Percentiles rank a stretch among this genome's conserved stretches.
phyloP scores from a whole-genome alignment of 306 rosid species.

The Rosa rugosa region DNA sequence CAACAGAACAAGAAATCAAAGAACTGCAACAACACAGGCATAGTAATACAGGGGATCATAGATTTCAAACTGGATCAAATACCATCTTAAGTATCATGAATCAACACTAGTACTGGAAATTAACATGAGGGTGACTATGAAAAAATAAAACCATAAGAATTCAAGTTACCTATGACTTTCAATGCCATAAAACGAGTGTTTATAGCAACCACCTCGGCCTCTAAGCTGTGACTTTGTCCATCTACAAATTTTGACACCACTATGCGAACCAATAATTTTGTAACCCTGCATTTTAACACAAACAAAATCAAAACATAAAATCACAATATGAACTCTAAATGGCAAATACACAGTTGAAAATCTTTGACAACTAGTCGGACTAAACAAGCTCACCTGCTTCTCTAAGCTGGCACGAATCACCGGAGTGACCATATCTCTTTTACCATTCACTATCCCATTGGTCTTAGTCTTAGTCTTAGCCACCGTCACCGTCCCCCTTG shows the following conservation, averaged over 20 bases:
- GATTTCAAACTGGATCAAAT: no score
- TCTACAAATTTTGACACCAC: constrained; percentile 98
- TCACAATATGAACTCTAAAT: neutral
- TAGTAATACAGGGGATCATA: neutral
- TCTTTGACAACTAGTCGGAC: neutral
- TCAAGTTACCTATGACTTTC: constrained; percentile 87
- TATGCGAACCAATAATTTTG: constrained; percentile 87
- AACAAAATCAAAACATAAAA: neutral
- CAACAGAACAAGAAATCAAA: neutral
- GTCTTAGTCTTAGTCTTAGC: constrained; percentile 48
- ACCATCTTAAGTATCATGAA: neutral
- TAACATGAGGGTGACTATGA: neutral
- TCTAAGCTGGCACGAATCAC: constrained; percentile 83
- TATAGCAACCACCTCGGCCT: constrained; percentile 98
- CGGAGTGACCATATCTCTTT: constrained; percentile 86
- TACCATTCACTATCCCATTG: constrained; percentile 64
- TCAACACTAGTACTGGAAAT: neutral
- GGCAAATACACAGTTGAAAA: neutral
- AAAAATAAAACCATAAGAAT: neutral
- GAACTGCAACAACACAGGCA: neutral
- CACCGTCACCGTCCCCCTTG: constrained; percentile 42
- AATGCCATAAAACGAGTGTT: constrained; percentile 98
- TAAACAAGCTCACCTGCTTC: constrained; percentile 63
- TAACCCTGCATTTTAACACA: constrained; percentile 67
- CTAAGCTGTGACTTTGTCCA: constrained; percentile 99